phyloP scores from a whole-genome alignment of 2,329 filamentous ascomycete genomes.

The Penicillium sp. region DNA sequence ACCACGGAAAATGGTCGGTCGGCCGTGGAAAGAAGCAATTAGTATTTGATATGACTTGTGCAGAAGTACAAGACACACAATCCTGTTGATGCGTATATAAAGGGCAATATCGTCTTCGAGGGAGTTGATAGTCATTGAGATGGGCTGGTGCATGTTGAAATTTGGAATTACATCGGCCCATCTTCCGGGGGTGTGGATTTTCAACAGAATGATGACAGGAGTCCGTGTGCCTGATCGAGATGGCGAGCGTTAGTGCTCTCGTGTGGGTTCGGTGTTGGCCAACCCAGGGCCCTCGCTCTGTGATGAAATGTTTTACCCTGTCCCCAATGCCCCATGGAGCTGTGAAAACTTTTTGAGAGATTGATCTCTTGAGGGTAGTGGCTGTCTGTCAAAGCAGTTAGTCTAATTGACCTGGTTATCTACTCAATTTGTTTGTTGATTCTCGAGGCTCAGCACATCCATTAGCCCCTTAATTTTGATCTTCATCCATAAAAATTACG shows the following conservation, averaged over 20 bases:
- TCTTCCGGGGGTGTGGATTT: neutral
- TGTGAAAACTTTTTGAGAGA: neutral
- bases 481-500: too few relatives aligned
- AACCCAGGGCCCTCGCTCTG: neutral
- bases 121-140: too few relatives aligned
- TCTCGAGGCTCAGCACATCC: too few relatives aligned
- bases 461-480: too few relatives aligned
- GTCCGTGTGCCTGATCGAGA: constrained; percentile 3
- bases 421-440: neutral
- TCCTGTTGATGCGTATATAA: too few relatives aligned
- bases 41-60: neutral
- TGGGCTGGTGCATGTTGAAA: neutral
- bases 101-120: too few relatives aligned
- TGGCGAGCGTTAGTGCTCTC: neutral
- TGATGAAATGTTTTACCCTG: neutral
- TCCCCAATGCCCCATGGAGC: neutral
- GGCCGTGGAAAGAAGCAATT: neutral
- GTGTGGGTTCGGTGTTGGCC: neutral
- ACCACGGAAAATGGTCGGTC: neutral
- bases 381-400: too few relatives aligned
- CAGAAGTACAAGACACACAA: neutral
- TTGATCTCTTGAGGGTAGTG: neutral
- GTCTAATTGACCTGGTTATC: neutral
- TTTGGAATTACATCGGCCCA: neutral
- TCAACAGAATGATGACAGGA: neutral